Base-by-base conservation (phyloP, 768 basidiomycete genomes). In the Mycena chlorophos region DNA sequence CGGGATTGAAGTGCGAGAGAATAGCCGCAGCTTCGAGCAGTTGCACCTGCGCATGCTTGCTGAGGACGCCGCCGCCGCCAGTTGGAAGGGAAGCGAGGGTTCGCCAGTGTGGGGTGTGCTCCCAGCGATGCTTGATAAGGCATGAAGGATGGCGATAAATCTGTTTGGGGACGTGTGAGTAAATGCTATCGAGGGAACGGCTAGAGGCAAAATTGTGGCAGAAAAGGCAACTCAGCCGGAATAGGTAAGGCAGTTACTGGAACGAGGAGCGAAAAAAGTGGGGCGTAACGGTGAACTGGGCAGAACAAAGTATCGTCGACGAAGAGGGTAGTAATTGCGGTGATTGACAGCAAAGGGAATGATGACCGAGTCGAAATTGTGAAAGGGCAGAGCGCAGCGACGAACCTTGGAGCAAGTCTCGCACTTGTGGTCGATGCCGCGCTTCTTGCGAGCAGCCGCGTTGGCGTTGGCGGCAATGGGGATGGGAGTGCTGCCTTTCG, bases 21-120 rank as follows among this genome's bases (percentile, higher is more conserved):
- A 99, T 98, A 17, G 96, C 92, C 2, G 96, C 96, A 17, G 95
- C 95, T 80, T 98, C 96, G 40, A 99, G 87, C 49, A 98, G 74
- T 64, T 98, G 96, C 0, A 99, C 96, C 63, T 98, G 95, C 66
- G 98, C 94, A 69, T 98, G 95, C 73, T 98, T 98, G 72, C 88
- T 91, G 58, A 89, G 74, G 42, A 82, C 76, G 61, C 85, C 76
- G 66, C 85, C 85, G 50, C n/a, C 57, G 12, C 28, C 28, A 55
- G 50, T 59, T 55, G 54, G 58, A 49, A 50, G 62, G 25, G 51
- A 61, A 12, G 48, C 38, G 29, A 54, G 63, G 82, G 82, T 2
- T 40, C 89, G 87, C 96, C 96, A 98, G 65, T 97, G 94, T 19
- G 91, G 91, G 29, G 91, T 92, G 67, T 96, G 93, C 66, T 98